These are phyloP conservation scores for Exserohilum turcica DNA, from an alignment of 2,329 filamentous ascomycete genomes.

Conservation along the genomic window DNA sequence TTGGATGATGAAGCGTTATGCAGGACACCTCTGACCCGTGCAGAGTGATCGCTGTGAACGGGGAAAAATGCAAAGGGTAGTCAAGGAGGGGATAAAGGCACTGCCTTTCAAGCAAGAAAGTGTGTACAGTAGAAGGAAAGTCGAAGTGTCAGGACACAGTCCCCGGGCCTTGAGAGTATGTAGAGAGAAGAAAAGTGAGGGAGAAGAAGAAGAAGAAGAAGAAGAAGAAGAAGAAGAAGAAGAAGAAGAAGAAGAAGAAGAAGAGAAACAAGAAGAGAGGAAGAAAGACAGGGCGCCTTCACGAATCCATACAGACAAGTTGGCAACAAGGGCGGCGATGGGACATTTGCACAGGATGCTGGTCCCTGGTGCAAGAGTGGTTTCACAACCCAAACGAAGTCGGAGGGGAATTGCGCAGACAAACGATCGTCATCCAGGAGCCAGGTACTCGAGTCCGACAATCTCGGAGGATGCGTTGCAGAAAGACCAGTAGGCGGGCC, in stretches of 20 bases:
- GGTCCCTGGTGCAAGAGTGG: constrained; percentile 24
- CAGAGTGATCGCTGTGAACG: constrained; percentile 16
- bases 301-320: constrained; percentile 25
- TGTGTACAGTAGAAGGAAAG: constrained; percentile 1
- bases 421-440: constrained; percentile 37
- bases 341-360: constrained; percentile 7
- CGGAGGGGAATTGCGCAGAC: constrained; percentile 7
- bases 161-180: not conserved
- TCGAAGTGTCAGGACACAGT: constrained; percentile 9
- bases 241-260: not conserved
- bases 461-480: not conserved
- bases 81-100: constrained; percentile 27
- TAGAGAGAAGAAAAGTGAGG: not conserved
- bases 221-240: not conserved
- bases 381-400: constrained; percentile 31
- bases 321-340: constrained; percentile 17
- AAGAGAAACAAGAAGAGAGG: not conserved
- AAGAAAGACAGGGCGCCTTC: not conserved
- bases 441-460: not conserved
- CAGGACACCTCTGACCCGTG: constrained; percentile 23
- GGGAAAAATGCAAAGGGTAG: constrained; percentile 2
- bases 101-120: constrained; percentile 16
- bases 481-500: constrained; percentile 1
- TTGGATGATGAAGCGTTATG: constrained; percentile 12
- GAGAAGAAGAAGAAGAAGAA: not conserved